phyloP scores from a whole-genome alignment of 2,329 filamentous ascomycete species.

The Curvularia spicifera region DNA sequence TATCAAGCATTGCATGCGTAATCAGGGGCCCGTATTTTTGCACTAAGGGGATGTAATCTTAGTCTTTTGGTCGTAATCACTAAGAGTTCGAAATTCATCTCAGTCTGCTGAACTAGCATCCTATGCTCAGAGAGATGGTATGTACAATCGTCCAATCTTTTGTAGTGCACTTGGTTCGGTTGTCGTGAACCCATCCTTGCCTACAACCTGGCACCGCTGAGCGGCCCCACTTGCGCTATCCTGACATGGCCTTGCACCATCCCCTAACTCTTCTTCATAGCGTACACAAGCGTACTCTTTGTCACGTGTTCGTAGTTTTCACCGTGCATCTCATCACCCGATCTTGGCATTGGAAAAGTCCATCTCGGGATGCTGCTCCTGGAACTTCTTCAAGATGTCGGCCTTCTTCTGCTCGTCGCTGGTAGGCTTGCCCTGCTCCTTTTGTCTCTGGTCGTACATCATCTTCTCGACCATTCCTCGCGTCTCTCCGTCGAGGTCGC shows the following conservation, averaged over 20 bases:
- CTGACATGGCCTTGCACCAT: neutral
- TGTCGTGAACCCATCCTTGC: neutral
- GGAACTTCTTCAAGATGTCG: slow-evolving; percentile 89
- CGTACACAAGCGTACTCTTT: neutral
- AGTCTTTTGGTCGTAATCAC: neutral
- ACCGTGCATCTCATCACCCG: slow-evolving; percentile 37
- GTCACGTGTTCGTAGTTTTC: neutral
- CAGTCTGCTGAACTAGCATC: neutral
- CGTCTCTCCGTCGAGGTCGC: slow-evolving; percentile 93
- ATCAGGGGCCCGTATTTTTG: neutral
- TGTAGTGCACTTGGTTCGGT: neutral
- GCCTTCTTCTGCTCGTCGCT: slow-evolving; percentile 96
- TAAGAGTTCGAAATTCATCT: neutral
- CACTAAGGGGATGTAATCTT: neutral
- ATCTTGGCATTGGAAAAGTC: slow-evolving; percentile 72
- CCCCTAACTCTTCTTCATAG: neutral
- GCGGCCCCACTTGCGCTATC: neutral
- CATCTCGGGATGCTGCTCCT: slow-evolving; percentile 77
- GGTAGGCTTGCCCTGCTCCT: slow-evolving; percentile 86
- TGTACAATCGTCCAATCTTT: neutral
- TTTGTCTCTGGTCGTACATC: slow-evolving; percentile 99
- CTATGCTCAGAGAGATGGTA: neutral
- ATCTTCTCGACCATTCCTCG: slow-evolving; percentile 99
- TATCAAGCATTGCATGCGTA: neutral
- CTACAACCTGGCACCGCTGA: neutral